These are phyloP conservation scores for Hemileccinum impolitum DNA, from an alignment of 768 basidiomycete species.

Conservation along the genomic window DNA sequence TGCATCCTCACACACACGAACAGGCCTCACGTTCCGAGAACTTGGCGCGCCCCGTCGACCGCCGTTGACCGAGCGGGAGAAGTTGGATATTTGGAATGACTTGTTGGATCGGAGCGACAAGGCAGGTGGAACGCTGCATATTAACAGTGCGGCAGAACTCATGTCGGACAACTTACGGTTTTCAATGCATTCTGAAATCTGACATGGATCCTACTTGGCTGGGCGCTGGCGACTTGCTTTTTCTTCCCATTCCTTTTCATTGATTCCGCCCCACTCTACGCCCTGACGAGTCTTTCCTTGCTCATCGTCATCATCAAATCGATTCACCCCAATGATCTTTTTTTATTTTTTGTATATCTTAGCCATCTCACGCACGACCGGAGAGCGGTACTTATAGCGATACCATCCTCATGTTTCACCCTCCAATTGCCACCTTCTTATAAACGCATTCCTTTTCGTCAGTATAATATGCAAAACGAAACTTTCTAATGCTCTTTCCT, in stretches of 20 bases:
- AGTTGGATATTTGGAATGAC: constrained; percentile 68
- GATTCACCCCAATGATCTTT: constrained; percentile 1
- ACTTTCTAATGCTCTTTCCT: constrained; percentile 3
- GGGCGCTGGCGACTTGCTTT: neutral
- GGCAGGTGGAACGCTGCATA: constrained; percentile 72
- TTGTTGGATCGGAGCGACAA: constrained; percentile 59
- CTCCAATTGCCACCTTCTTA: neutral
- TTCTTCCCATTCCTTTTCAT: neutral
- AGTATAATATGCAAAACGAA: neutral
- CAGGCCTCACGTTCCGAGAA: constrained; percentile 48
- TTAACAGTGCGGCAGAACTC: constrained; percentile 37
- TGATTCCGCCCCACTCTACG: neutral
- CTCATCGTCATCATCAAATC: neutral
- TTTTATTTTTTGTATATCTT: constrained; percentile 5
- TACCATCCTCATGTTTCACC: neutral
- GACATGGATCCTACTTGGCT: neutral
- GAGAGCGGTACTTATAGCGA: constrained; percentile 11
- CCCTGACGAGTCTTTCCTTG: too few relatives aligned
- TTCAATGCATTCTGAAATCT: constrained; percentile 29
- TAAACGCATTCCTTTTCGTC: neutral
- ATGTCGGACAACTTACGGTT: constrained; percentile 43
- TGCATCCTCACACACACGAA: constrained; percentile 14
- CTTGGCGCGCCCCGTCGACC: constrained; percentile 34
- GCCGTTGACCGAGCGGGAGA: constrained; percentile 62
- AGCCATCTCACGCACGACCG: constrained; percentile 4